Percentiles rank a stretch among this genome's conserved stretches.
phyloP scores from a whole-genome alignment of 2,329 filamentous ascomycete genomes.

The Albophoma yamanashiensis region DNA sequence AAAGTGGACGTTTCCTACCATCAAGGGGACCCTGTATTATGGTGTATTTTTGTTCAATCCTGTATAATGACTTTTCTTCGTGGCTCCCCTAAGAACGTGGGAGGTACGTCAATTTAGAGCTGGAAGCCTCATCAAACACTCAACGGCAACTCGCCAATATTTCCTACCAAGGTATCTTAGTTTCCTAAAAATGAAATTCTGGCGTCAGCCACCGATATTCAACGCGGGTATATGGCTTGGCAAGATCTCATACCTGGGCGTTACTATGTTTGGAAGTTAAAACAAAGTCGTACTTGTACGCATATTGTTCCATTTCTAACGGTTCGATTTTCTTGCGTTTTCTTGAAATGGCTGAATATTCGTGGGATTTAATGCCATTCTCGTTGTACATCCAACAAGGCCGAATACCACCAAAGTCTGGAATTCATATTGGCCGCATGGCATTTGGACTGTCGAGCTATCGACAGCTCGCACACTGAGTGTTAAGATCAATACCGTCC shows the following conservation, averaged over 20 bases:
- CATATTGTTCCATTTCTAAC: too few species aligned
- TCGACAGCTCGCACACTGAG: too few species aligned
- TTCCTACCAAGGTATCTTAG: not conserved
- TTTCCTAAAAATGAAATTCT: not conserved
- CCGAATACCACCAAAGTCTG: too few species aligned
- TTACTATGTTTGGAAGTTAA: not conserved
- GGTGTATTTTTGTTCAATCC: not conserved
- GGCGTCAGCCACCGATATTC: not conserved
- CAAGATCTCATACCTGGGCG: not conserved
- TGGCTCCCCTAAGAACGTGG: not conserved
- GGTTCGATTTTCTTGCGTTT: too few species aligned
- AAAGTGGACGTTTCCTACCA: not conserved
- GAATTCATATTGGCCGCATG: too few species aligned
- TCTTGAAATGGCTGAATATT: too few species aligned
- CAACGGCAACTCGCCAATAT: not conserved
- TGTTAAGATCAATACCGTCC: too few species aligned
- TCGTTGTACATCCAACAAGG: too few species aligned
- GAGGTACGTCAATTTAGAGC: not conserved
- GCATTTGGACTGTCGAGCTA: too few species aligned
- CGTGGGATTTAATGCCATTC: too few species aligned
- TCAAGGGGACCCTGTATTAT: not conserved
- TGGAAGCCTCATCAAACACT: not conserved
- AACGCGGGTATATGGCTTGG: not conserved
- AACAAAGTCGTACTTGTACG: not conserved
- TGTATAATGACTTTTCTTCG: not conserved